Percentiles rank a stretch among this genome's conserved stretches.
Conservation (phyloP, 306 rosid species). For the Lathyrus tuberosus region DNA sequence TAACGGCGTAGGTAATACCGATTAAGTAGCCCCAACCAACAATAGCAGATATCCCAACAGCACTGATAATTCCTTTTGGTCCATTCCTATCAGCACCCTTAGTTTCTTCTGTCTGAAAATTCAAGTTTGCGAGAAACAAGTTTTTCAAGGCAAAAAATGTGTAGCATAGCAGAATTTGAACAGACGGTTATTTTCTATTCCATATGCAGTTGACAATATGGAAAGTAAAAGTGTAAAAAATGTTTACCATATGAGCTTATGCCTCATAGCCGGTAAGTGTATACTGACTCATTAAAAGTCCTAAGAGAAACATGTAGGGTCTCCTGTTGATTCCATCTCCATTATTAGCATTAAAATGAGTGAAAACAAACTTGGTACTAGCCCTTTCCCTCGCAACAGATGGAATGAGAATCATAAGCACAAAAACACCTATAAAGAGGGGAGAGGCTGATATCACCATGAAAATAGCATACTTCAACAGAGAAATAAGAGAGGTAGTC, state of each 20-base stretch:
- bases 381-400: slow-evolving; percentile 76
- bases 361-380: slow-evolving; percentile 79
- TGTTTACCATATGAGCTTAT: slow-evolving; percentile 86
- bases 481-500: too few species aligned
- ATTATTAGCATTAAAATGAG: slow-evolving; percentile 80
- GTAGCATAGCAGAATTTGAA: neutral
- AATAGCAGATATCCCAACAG: slow-evolving; percentile 79
- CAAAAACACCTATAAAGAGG: slow-evolving; percentile 70
- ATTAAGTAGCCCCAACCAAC: slow-evolving; percentile 86
- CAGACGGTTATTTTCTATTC: neutral
- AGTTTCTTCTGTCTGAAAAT: slow-evolving; percentile 89
- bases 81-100: slow-evolving; percentile 83
- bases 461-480: too few species aligned
- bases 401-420: slow-evolving; percentile 83
- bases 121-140: slow-evolving; percentile 33
- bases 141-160: neutral
- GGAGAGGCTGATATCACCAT: too few species aligned
- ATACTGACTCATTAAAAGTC: slow-evolving; percentile 92
- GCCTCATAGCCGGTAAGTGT: slow-evolving; percentile 90
- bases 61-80: slow-evolving; percentile 87
- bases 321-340: slow-evolving; percentile 67
- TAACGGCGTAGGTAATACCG: slow-evolving; percentile 83
- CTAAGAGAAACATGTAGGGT: slow-evolving; percentile 77
- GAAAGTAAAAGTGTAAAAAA: slow-evolving; percentile 3
- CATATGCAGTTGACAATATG: neutral